Percentiles rank a stretch among this genome's conserved stretches.
Conservation (phyloP, 371 early-diverging fungal species). For the Conidiobolus coronatus region DNA sequence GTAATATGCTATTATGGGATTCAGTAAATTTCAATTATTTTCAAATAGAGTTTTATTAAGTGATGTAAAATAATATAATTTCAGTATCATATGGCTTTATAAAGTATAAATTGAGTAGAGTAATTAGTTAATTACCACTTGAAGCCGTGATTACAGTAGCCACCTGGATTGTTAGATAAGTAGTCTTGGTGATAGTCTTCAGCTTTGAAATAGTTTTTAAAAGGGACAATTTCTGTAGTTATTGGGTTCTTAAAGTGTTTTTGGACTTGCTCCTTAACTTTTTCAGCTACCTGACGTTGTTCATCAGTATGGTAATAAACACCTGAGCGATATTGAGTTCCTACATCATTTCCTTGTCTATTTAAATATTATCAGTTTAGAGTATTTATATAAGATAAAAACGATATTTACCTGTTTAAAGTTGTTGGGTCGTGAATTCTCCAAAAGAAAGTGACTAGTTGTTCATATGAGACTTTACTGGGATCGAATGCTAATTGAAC, state of each 20-base stretch:
- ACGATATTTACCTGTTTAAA: slow-evolving; percentile 12
- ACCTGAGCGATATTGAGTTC: slow-evolving; percentile 71
- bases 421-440: slow-evolving; percentile 53
- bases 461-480: slow-evolving; percentile 27
- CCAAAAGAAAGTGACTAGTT: slow-evolving; percentile 63
- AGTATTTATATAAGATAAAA: slow-evolving; percentile 10
- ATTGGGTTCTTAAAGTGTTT: slow-evolving; percentile 31
- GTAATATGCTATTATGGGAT: no score
- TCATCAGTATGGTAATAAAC: slow-evolving; percentile 54
- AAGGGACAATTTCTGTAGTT: slow-evolving; percentile 48
- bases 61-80: no score
- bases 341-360: slow-evolving; percentile 36
- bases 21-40: no score
- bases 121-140: background rate
- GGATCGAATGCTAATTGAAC: slow-evolving; percentile 57
- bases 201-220: slow-evolving; percentile 54
- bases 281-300: slow-evolving; percentile 52
- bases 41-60: no score
- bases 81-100: no score
- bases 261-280: slow-evolving; percentile 30
- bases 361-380: slow-evolving; percentile 9
- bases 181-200: slow-evolving; percentile 81
- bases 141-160: slow-evolving; percentile 5
- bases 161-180: slow-evolving; percentile 14
- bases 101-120: no score